Conservation (phyloP, 2,329 filamentous ascomycete genomes). For the Cytospora piceicola region DNA sequence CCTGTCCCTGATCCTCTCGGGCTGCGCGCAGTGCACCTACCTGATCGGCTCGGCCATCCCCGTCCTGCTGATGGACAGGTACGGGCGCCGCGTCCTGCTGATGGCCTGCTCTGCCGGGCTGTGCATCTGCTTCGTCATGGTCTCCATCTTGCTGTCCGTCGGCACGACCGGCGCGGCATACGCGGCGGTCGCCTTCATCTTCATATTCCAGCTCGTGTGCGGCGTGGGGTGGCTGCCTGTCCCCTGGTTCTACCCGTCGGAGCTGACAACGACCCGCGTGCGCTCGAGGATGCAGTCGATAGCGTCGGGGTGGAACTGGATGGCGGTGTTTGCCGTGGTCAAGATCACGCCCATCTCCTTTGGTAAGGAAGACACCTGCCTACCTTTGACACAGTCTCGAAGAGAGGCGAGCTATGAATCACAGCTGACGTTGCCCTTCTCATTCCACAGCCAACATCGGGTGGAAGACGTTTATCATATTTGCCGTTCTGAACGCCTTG, state of each 20-base stretch:
- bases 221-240: slow-evolving; percentile 48
- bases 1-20: slow-evolving; percentile 57
- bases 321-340: slow-evolving; percentile 30
- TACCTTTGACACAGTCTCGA: neutral
- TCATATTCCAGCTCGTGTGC: slow-evolving; percentile 49
- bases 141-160: slow-evolving; percentile 44
- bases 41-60: slow-evolving; percentile 47
- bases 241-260: slow-evolving; percentile 48
- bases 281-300: slow-evolving; percentile 46
- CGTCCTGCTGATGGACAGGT: slow-evolving; percentile 46
- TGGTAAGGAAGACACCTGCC: slow-evolving; percentile 24
- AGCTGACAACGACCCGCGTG: slow-evolving; percentile 46
- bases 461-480: slow-evolving; percentile 34
- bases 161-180: slow-evolving; percentile 41
- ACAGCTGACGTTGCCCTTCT: neutral
- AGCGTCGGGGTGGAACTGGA: slow-evolving; percentile 38
- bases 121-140: slow-evolving; percentile 48
- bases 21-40: slow-evolving; percentile 46
- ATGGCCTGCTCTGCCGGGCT: slow-evolving; percentile 47
- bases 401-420: neutral
- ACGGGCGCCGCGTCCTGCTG: slow-evolving; percentile 46
- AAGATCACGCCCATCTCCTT: slow-evolving; percentile 33
- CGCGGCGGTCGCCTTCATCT: slow-evolving; percentile 48
- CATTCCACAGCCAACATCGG: slow-evolving; percentile 33
- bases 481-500: slow-evolving; percentile 30